Evolutionary conservation across 176 grass and related monocot species (phyloP).

Genomic region (Cenchrus purpureus): DNA sequence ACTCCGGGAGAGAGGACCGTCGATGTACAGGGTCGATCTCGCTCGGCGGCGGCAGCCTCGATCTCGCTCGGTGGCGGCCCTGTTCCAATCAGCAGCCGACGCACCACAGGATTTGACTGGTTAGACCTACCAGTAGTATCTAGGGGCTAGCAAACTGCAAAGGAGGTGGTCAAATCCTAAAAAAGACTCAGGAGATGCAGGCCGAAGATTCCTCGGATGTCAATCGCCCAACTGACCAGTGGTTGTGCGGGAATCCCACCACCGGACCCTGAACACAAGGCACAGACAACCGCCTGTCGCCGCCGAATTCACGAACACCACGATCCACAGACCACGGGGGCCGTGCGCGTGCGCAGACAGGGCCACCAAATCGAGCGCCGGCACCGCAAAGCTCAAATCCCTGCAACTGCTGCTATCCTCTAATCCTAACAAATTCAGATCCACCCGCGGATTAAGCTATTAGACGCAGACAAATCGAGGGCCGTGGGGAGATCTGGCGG

Average conservation of each 20-base stretch:
- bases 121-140: too few species aligned
- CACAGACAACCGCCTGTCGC: neutral
- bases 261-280: neutral
- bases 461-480: neutral
- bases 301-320: neutral
- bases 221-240: neutral
- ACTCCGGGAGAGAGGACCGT: too few species aligned
- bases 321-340: too few species aligned
- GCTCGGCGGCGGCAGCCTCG: too few species aligned
- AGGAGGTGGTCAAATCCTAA: neutral
- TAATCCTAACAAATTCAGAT: neutral
- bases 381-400: neutral
- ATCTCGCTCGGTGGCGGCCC: too few species aligned
- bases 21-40: too few species aligned
- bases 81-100: too few species aligned
- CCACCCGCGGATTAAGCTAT: neutral
- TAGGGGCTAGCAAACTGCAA: too few species aligned
- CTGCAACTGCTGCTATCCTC: neutral
- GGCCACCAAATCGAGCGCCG: neutral
- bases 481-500: too few species aligned
- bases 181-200: neutral
- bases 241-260: neutral
- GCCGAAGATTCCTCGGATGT: conserved; percentile 27
- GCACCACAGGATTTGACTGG: too few species aligned
- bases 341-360: neutral